These are phyloP conservation scores for Trametes cinnabarina DNA, from an alignment of 768 basidiomycete genomes.

Conservation along the genomic window DNA sequence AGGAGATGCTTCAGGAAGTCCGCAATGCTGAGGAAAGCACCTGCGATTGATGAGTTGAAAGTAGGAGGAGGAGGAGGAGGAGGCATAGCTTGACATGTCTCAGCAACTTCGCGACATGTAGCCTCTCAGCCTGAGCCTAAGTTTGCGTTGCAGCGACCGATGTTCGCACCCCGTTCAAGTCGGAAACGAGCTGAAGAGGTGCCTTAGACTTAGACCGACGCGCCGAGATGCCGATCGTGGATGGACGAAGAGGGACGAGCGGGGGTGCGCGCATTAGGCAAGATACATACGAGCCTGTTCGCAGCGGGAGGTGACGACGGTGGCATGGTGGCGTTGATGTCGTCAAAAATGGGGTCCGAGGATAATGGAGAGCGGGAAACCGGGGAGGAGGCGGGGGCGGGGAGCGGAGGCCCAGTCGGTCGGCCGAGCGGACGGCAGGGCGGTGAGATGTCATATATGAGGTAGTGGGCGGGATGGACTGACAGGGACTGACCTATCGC, in stretches of 20 bases:
- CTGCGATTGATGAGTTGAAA: too few species aligned
- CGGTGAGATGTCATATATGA: background rate
- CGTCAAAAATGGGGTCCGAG: constrained; percentile 1
- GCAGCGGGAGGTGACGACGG: constrained; percentile 11
- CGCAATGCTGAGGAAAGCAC: too few species aligned
- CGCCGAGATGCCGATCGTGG: background rate
- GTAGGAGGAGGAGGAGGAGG: too few species aligned
- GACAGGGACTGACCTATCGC: background rate
- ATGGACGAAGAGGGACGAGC: background rate
- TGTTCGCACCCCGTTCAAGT: background rate
- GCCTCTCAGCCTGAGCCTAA: too few species aligned
- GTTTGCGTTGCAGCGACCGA: too few species aligned
- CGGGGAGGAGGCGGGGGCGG: background rate
- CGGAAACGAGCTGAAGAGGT: background rate
- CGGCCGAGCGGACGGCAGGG: background rate
- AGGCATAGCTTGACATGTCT: too few species aligned
- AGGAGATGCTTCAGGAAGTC: too few species aligned
- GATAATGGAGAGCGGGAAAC: background rate
- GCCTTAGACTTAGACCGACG: background rate
- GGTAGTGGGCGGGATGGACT: background rate
- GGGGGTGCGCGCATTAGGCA: background rate
- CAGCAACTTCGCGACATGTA: too few species aligned
- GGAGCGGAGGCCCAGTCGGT: background rate
- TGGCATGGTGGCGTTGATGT: constrained; percentile 9
- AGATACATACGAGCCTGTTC: background rate